Base-by-base conservation (phyloP, 1,284 basidiomycete genomes). In the Taiwanofungus camphoratus region DNA sequence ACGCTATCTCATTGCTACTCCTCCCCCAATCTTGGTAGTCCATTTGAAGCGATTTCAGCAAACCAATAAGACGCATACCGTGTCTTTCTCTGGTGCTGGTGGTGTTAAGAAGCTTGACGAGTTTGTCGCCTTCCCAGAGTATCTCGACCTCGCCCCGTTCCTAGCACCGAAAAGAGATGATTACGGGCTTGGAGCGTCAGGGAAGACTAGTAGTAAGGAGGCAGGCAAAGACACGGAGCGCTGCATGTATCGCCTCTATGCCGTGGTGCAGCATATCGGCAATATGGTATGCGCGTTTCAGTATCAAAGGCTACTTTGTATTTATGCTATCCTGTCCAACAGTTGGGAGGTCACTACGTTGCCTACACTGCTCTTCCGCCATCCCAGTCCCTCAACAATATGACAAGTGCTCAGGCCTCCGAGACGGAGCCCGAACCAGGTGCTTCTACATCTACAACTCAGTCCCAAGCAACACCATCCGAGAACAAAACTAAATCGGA, bases 31-130 rank as follows among this genome's bases (percentile, higher is more conserved):
- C 22, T 77, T 97, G 45, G 88, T 95, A 41, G 79, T 97, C 48
- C 93, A 97, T 55, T 74, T 96, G 39, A 97, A 96, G 68, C 77
- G 93, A 24, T 97, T 97, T 69, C 90, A 94, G 63, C 89, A 92
- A 62, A 63, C 75, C 37, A 61, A 69, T 44, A 70, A 71, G 64
- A 58, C 62, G 34, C 65, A 73, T 27, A 58, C 79, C 57, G 63
- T 74, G 50, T 73, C 76, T 21, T 79, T 81, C 57, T 77, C 74
- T 41, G 71, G 71, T 39, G 58, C 27, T 38, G 74, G 76, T 40
- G 59, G 61, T 18, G 84, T 89, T 66, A 92, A 87, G 67, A 93
- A 92, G 65, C 60, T 92, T 45, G 93, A 96, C 50, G 87, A 92
- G 57, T 87, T 79, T 50, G 81, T 96, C 19, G 77, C 87, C 31